Percentiles rank a stretch among this genome's conserved stretches.
These are phyloP conservation scores for Hordeum marinum DNA, from an alignment of 176 grass and related monocot genomes.

Conservation along the genomic window DNA sequence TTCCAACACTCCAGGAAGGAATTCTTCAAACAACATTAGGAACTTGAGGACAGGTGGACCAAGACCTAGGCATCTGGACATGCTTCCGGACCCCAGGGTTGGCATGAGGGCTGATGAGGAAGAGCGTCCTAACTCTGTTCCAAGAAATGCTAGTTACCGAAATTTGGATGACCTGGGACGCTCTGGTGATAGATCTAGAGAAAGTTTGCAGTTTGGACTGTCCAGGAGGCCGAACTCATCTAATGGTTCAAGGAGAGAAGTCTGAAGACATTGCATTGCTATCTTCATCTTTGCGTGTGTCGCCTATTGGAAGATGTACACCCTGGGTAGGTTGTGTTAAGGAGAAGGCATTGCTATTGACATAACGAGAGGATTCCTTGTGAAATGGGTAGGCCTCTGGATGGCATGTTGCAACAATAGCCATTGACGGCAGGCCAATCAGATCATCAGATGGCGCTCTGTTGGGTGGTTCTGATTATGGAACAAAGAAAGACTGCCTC, in stretches of 20 bases:
- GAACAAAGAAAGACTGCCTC: not conserved
- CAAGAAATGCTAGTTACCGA: constrained; percentile 76
- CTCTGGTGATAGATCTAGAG: constrained; percentile 46
- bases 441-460: constrained; percentile 14
- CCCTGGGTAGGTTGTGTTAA: not conserved
- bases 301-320: not conserved
- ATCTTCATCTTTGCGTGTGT: constrained; percentile 18
- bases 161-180: constrained; percentile 73
- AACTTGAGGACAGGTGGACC: constrained; percentile 61
- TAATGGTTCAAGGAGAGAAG: constrained; percentile 56
- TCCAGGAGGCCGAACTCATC: constrained; percentile 65
- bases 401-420: not conserved
- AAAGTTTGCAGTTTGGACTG: constrained; percentile 47
- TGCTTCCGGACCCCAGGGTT: constrained; percentile 61
- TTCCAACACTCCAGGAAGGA: constrained; percentile 52
- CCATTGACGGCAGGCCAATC: not conserved
- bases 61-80: constrained; percentile 50
- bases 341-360: constrained; percentile 1
- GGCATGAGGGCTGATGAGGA: constrained; percentile 60
- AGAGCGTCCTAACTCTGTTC: constrained; percentile 47
- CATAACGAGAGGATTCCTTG: not conserved
- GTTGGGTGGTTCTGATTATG: not conserved
- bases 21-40: constrained; percentile 50
- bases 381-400: not conserved
- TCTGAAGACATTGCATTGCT: constrained; percentile 27